Evolutionary conservation across 139 green algal genomes (phyloP), one percentile per base, ranked within the genome.

Genomic region (Eudorina sp.): DNA sequence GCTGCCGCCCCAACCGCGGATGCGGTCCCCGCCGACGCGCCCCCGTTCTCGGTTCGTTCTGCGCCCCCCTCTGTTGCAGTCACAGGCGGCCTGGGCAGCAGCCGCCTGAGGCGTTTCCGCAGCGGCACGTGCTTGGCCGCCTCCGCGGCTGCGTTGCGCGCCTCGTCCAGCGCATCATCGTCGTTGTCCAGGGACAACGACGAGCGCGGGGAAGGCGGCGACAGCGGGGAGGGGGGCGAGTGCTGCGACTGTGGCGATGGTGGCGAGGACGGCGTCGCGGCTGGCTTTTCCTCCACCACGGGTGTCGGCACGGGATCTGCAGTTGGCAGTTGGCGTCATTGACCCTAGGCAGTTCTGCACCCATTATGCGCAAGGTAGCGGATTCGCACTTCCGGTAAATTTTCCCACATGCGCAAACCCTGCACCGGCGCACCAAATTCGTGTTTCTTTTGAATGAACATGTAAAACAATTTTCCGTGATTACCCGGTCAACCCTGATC

Each of bases 61-160:
- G 18, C 16, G 16, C 4, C 27, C 2, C 48, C 29, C 23, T 25
- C 68, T n/a, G 21, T 23, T 25, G 38, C 69, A 4, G 58, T 8
- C 51, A n/a, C 66, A 45, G 45, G 29, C 6, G 83, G 3, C 51
- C 72, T 82, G 3, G 70, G 62, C 27, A 46, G 53, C 53, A 83
- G 23, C 4, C 84, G 70, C 23, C 41, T 14, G 5, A 87, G 43
- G 25, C 87, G 87, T 55, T 88, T 88, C 36, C 87, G 87, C 31
- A 80, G 31, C 25, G 87, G 87, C 66, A 83, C 78, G 87, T 83
- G 60, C 77, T 82, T 86, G 8, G 76, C 86, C 18, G 86, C 86
- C 2, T 38, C 76, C n/a, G 81, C n/a, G 18, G 77, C 86, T 0
- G 75, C 76, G 11, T 68, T 55, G 0, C 64, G 58, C 38, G 38